A percentile compares a stretch with the other conserved stretches of the same genome.
phyloP scores from a whole-genome alignment of 2,329 filamentous ascomycete genomes.

The Eutypella sp. region DNA sequence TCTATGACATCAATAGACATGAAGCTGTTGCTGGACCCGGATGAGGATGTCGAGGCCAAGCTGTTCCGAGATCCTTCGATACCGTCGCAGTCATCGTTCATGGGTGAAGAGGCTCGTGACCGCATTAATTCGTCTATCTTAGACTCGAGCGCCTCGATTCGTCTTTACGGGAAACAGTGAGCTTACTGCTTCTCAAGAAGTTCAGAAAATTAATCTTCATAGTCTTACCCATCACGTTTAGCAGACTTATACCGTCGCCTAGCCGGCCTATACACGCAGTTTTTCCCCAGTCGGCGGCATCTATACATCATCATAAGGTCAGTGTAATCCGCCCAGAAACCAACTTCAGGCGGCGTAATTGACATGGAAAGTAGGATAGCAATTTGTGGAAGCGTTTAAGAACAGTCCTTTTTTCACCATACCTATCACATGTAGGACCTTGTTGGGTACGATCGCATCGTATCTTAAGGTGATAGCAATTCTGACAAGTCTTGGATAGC shows the following conservation, averaged over 20 bases:
- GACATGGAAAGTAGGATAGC: no score
- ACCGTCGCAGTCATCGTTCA: neutral
- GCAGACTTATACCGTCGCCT: constrained; percentile 2
- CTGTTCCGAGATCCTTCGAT: neutral
- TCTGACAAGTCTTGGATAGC: constrained; percentile 4
- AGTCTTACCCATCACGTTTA: constrained; percentile 1
- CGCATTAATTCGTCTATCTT: constrained; percentile 5
- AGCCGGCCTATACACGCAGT: constrained; percentile 4
- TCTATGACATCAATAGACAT: constrained; percentile 6
- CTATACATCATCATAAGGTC: neutral
- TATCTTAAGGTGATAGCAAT: constrained; percentile 6
- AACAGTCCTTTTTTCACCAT: neutral
- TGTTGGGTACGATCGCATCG: constrained; percentile 2
- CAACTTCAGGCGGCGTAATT: neutral
- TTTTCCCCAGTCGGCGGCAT: constrained; percentile 3
- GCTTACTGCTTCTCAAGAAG: neutral
- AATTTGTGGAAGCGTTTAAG: no score
- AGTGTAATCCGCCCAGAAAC: neutral
- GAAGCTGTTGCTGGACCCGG: neutral
- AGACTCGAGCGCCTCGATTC: constrained; percentile 4
- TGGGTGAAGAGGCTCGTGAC: neutral
- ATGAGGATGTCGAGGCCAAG: neutral
- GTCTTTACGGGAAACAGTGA: neutral
- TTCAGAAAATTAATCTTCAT: neutral
- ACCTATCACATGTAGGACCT: constrained; percentile 4